Evolutionary conservation across 2,329 filamentous ascomycete species (phyloP), one percentile per base, ranked within the genome.

Genomic region (Metarhizium brunneum): DNA sequence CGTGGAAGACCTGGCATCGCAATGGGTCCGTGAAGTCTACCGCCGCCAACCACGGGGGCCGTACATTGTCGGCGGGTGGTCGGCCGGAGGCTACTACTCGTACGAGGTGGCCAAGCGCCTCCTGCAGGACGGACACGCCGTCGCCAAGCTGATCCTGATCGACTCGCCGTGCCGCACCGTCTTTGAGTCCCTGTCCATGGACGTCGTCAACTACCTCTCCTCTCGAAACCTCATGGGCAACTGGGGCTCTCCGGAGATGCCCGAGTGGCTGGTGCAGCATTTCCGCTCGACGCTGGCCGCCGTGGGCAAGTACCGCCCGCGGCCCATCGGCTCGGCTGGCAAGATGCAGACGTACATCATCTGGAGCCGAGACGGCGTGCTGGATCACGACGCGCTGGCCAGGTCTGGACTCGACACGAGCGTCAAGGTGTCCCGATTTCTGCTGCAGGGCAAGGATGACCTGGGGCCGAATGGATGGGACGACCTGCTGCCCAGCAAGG

Each of bases 11-110:
- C 42, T 43, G 13, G 42, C 38, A 14, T 25, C 42, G 13, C 14
- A 53, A 30, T 53, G 40, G 38, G 38, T 43, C 43, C 71, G 76
- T 7, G 86, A 89, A 70, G 87, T 90, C 70, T 84, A 83, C 70
- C 80, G 83, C 7, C 83, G 85, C 52, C 86, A 90, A 68, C 82
- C 85, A 2, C 63, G 73, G 36, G 86, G 86, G 0, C 83, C 84
- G 1, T 88, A 88, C 69, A 76, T 78, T 49, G 70, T 89, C 1
- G 79, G 82, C 18, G 87, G 87, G 38, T 90, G 86, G 86, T 87
- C 82, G 25, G 85, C 85, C 1, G 87, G 86, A 45, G 86, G 86
- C 47, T 83, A 88, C 51, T 83, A 85, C 58, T 84, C 85, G 52
- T 88, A 81, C 64, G 83, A 86, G 63, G 82, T 83, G 16, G 77